Conservation (phyloP, 768 basidiomycete species). For the Tephrocybe sp. region DNA sequence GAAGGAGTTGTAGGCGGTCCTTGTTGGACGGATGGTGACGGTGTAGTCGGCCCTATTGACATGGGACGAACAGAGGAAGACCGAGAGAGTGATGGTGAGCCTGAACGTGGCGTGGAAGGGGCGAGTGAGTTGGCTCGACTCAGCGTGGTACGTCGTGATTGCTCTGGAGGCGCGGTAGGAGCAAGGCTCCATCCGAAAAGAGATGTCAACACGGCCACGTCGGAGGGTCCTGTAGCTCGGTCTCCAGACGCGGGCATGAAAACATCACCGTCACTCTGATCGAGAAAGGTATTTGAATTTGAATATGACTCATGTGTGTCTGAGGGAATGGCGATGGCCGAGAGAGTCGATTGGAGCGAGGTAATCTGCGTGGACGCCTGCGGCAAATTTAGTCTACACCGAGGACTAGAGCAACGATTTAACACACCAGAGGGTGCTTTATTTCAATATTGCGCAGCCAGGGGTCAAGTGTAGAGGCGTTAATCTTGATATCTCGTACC, state of each 20-base stretch:
- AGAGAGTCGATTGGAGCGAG: conserved; percentile 47
- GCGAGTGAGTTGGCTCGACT: conserved; percentile 31
- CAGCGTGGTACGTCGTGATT: conserved; percentile 26
- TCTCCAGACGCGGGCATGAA: conserved; percentile 16
- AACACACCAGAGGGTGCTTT: conserved; percentile 73
- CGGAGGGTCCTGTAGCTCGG: conserved; percentile 25
- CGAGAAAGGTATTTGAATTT: background rate
- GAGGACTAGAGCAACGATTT: background rate
- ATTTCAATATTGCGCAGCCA: conserved; percentile 53
- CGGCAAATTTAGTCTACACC: background rate
- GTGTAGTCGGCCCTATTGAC: conserved; percentile 5
- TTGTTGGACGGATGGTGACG: conserved; percentile 15
- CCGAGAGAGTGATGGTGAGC: conserved; percentile 32
- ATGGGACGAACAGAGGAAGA: conserved; percentile 30
- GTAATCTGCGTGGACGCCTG: conserved; percentile 60
- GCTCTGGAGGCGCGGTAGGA: conserved; percentile 30
- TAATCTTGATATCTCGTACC: conserved; percentile 56
- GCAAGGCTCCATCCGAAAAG: conserved; percentile 52
- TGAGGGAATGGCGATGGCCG: conserved; percentile 22
- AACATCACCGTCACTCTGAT: conserved; percentile 14
- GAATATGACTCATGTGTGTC: conserved; percentile 8
- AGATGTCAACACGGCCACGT: conserved; percentile 41
- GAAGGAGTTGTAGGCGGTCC: conserved; percentile 12
- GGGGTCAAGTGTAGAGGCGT: conserved; percentile 51
- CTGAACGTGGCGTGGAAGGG: conserved; percentile 34